Evolutionary conservation across 371 early-diverging fungal species (phyloP), one percentile per base, ranked within the genome.

Genomic region (Mucor ambiguus): DNA sequence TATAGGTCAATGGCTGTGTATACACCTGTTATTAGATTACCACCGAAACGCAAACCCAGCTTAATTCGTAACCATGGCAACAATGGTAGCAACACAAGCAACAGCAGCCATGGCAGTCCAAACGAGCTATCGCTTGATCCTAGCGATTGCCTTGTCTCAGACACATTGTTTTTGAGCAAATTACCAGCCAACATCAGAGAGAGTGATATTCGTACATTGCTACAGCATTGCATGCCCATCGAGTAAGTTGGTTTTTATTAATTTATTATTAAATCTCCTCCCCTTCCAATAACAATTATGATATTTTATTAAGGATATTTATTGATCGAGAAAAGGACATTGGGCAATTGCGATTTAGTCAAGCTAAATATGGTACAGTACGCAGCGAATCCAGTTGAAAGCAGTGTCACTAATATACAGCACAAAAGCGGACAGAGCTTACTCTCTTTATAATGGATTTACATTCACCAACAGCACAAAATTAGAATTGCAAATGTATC

Each of bases 201-300:
- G 59, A 63, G 60, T 16, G 83, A 82, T 61, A 62, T 82, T 18
- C 72, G 76, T 46, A 67, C 65, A 6, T 65, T 82, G 54, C 56
- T 82, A 22, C 78, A 82, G 37, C 68, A 74, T 61, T 82, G 75
- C 63, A 75, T 72, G 68, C 80, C 83, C 22, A 59, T 67, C 22
- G 80, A 82, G 83, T 82, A 77, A 62, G 77, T 70, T 52, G 8
- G 20, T 46, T 56, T 44, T 46, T 59, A 49, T 46, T 44, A 38
- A 48, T 61, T 37, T 62, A 49, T 55, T 30, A 62, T 48, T 37
- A n/a, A 46, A 56, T 56, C 60, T 61, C 59, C 55, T 58, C 30
- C 22, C 28, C 22, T 30, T 52, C 64, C 55, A 54, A 49, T 66
- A 46, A 33, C 61, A 35, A n/a, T 60, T 38, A 52, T 30, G 2